Percentiles rank a stretch among this genome's conserved stretches.
Evolutionary conservation across 169 alveolate genomes (phyloP).

Genomic region (Plasmodium yoelii): DNA sequence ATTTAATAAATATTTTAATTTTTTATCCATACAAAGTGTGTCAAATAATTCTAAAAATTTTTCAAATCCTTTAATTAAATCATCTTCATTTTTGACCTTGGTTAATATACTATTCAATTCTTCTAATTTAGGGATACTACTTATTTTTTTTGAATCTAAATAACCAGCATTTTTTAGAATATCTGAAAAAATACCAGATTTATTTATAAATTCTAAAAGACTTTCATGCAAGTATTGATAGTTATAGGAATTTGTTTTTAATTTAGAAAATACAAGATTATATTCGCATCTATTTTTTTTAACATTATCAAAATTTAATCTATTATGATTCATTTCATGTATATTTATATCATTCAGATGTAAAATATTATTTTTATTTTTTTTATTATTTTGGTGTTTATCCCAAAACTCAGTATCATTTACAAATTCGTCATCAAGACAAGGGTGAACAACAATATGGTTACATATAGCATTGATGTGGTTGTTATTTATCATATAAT

Average conservation of each 20-base stretch:
- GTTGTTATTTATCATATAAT: neutral
- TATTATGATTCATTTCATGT: no score
- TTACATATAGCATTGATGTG: conserved; percentile 7
- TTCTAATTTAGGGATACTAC: conserved; percentile 48
- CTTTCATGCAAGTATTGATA: conserved; percentile 38
- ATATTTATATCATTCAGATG: no score
- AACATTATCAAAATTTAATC: no score
- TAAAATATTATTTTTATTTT: neutral
- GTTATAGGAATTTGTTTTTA: conserved; percentile 19
- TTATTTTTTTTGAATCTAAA: conserved; percentile 34
- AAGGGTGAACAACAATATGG: conserved; percentile 30
- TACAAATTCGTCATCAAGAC: neutral
- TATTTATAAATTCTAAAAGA: conserved; percentile 65
- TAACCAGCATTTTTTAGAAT: conserved; percentile 29
- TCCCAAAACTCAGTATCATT: neutral
- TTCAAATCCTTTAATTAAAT: conserved; percentile 32
- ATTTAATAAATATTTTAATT: conserved; percentile 40
- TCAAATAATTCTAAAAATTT: conserved; percentile 69
- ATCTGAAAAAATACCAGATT: conserved; percentile 65
- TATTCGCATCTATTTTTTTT: no score
- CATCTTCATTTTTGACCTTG: conserved; percentile 31
- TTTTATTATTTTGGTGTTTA: conserved; percentile 16
- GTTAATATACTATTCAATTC: conserved; percentile 45
- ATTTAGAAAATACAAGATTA: conserved; percentile 24
- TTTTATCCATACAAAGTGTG: conserved; percentile 44